A percentile compares a stretch with the other conserved stretches of the same genome.
Evolutionary conservation across 2,329 filamentous ascomycete genomes (phyloP).

Genomic region (Emmonsiellopsis sp.): DNA sequence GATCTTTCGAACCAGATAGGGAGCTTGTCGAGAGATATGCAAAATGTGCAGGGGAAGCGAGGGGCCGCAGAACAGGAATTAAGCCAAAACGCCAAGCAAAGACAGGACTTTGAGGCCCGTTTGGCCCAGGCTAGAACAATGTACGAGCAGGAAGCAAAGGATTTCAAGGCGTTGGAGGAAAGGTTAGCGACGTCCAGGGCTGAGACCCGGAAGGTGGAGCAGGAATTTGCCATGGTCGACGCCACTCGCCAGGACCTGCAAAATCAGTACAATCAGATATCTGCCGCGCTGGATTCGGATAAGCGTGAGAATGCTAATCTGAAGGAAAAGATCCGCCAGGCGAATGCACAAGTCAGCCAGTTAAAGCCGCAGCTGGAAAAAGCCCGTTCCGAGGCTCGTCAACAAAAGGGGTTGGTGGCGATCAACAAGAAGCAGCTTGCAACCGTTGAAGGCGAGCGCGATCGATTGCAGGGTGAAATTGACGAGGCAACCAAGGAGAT

Average conservation of each 20-base stretch:
- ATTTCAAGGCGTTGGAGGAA: slow-evolving; percentile 76
- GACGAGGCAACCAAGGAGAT: slow-evolving; percentile 56
- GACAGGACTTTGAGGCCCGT: slow-evolving; percentile 84
- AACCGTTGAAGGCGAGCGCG: slow-evolving; percentile 79
- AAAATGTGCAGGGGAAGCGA: slow-evolving; percentile 80
- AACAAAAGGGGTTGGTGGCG: slow-evolving; percentile 91
- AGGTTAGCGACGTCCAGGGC: slow-evolving; percentile 65
- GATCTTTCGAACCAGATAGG: slow-evolving; percentile 95
- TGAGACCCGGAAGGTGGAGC: slow-evolving; percentile 75
- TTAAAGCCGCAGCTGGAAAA: slow-evolving; percentile 90
- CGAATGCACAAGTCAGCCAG: slow-evolving; percentile 74
- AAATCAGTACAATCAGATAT: slow-evolving; percentile 68
- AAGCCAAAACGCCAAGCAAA: slow-evolving; percentile 72
- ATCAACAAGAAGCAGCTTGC: slow-evolving; percentile 98
- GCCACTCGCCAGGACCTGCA: slow-evolving; percentile 72
- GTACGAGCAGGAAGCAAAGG: slow-evolving; percentile 89
- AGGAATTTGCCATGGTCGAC: slow-evolving; percentile 75
- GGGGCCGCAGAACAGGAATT: slow-evolving; percentile 71
- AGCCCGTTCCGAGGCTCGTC: slow-evolving; percentile 79
- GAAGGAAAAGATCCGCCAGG: slow-evolving; percentile 76
- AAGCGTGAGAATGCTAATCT: slow-evolving; percentile 78
- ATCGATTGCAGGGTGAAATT: slow-evolving; percentile 75
- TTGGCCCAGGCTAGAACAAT: slow-evolving; percentile 75
- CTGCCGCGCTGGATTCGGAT: slow-evolving; percentile 68
- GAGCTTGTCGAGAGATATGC: slow-evolving; percentile 85